Evolutionary conservation across 768 basidiomycete species (phyloP), one percentile per base, ranked within the genome.

Genomic region (Leccinellum albellum): DNA sequence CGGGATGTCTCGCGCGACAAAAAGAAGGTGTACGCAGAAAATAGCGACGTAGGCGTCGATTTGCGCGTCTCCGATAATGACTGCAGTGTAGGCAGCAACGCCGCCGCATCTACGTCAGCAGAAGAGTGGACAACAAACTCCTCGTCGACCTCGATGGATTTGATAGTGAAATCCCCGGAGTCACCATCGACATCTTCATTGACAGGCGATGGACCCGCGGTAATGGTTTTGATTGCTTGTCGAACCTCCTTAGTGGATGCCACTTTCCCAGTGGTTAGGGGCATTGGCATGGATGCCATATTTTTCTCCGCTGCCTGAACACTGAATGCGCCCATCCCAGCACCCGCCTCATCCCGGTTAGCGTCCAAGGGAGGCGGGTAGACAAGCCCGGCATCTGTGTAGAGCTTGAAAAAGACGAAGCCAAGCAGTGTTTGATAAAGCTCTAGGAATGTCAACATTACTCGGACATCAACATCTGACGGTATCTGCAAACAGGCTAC

Each of bases 401-500:
- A 99, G n/a, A 99, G 84, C 76, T 96, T 97, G 83, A 94, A 99
- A 69, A 97, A 86, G 21, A 94, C 89, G 68, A 99, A 99, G 6
- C 92, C 93, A 28, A 98, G 85, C 9, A 98, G 76, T 1, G 96
- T 98, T 74, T 98, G 94, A 74, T 99, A 98, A 10, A 99, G 83
- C 72, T 99, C 97, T 66, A 99, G 76, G 78, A 99, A 99, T 7
- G 97, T 99, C 58, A 97, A 74, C 87, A 99, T 94, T 50, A 99
- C 97, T 44, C 97, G 89, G 68, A 97, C 88, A 71, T 99, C 97
- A 55, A 99, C 96, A 68, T 98, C 96, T 33, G 86, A 73, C 7
- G 97, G 97, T 59, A 98, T 86, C 94, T 98, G 60, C 21, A 59
- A 40, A 47, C 51, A 54, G 50, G 17, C 40, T 60, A 50, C 58